These are phyloP conservation scores for Cyberlindnera euphorbiae DNA, from an alignment of 805 yeast genomes.

Conservation along the genomic window DNA sequence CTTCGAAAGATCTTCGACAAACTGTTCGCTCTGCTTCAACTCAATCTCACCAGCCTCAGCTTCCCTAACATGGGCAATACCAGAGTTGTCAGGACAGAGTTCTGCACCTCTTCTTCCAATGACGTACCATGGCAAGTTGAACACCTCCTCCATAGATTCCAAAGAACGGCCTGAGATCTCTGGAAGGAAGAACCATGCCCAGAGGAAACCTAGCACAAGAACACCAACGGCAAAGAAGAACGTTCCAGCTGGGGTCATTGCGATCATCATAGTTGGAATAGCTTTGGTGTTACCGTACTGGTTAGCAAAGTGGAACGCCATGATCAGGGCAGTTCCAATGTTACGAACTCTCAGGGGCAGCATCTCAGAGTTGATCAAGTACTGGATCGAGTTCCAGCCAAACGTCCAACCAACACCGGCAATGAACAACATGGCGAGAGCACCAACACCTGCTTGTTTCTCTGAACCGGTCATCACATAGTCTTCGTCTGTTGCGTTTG, in stretches of 20 bases:
- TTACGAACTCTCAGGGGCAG: constrained; percentile 48
- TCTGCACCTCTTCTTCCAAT: constrained; percentile 51
- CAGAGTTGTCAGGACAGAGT: constrained; percentile 48
- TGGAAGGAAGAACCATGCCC: constrained; percentile 34
- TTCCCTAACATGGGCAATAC: constrained; percentile 25
- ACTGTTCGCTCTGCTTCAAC: constrained; percentile 12
- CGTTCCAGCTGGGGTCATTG: constrained; percentile 44
- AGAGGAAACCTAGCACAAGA: constrained; percentile 34
- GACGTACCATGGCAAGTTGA: constrained; percentile 50
- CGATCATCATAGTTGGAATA: constrained; percentile 44
- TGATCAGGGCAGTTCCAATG: constrained; percentile 44
- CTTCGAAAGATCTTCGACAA: constrained; percentile 13
- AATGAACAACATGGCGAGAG: constrained; percentile 45
- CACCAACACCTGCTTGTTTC: constrained; percentile 38
- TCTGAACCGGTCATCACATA: constrained; percentile 29
- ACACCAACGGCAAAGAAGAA: constrained; percentile 48
- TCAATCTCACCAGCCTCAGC: constrained; percentile 13
- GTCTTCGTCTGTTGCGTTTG: constrained; percentile 34
- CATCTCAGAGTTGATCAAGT: constrained; percentile 50
- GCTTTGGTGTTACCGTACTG: constrained; percentile 57
- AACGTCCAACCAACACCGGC: constrained; percentile 55
- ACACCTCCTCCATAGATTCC: constrained; percentile 35
- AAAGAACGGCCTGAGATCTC: constrained; percentile 36
- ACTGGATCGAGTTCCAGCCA: constrained; percentile 55
- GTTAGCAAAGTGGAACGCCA: constrained; percentile 53